phyloP scores from a whole-genome alignment of 1,139 yeast species.

The Entelexis paramagnoliae region DNA sequence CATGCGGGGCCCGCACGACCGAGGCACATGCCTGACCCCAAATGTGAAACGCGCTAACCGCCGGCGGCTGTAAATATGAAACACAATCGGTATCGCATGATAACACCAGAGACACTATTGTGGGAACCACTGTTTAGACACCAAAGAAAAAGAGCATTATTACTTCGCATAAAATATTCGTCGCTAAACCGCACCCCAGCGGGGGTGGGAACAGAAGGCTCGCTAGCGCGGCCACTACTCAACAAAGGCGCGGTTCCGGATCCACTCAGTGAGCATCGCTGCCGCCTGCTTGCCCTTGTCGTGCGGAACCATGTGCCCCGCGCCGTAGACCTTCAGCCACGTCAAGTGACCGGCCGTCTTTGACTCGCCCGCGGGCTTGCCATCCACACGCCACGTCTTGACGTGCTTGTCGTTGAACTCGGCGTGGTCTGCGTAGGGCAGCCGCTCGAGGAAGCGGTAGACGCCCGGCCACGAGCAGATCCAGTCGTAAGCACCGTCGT shows the following conservation, averaged over 20 bases:
- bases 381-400: conserved; percentile 37
- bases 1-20: too few species aligned
- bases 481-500: conserved; percentile 83
- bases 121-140: too few species aligned
- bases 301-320: conserved; percentile 56
- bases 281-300: conserved; percentile 56
- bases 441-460: conserved; percentile 61
- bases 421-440: conserved; percentile 47
- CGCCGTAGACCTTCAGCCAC: conserved; percentile 20
- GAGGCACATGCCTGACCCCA: too few species aligned
- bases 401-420: conserved; percentile 29
- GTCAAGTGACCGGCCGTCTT: conserved; percentile 35
- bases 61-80: too few species aligned
- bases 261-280: conserved; percentile 62
- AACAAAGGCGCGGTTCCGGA: conserved; percentile 26
- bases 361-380: conserved; percentile 34
- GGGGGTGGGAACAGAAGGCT: too few species aligned
- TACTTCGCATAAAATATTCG: too few species aligned
- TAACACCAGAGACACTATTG: too few species aligned
- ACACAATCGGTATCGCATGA: too few species aligned
- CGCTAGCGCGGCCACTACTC: neutral
- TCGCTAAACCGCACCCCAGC: too few species aligned
- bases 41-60: too few species aligned
- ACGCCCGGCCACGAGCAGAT: conserved; percentile 90
- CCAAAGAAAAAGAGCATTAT: too few species aligned